Base-by-base conservation (phyloP, 495 filamentous ascomycete genomes). In the Elasticomyces elasticus region DNA sequence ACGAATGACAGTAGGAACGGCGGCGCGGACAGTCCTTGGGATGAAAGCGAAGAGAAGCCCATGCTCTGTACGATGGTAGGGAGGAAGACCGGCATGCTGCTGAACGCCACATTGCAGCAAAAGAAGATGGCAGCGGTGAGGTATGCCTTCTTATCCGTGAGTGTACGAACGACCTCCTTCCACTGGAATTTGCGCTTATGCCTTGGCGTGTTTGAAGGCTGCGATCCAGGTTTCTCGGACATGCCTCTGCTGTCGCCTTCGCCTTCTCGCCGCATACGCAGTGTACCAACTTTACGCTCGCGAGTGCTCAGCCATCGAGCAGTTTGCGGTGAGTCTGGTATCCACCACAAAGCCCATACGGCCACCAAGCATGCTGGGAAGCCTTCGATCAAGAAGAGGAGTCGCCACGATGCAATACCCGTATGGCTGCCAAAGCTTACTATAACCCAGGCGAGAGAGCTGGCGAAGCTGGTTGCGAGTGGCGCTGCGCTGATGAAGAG, bases 381-480 rank as follows among this genome's bases (percentile, higher is more conserved):
- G 0, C 80, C 80, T 60, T 83, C 80, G 11, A 82, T 63, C 2
- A 83, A 67, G 51, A 83, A 83, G 5, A 83, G 68, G 2, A 75
- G 69, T 7, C 80, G 73, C 80, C 80, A 83, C 12, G 76, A 72
- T 5, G 79, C 75, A 50, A 81, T 77, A 5, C 71, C 77, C 12
- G 67, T 73, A 43, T 67, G 55, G 44, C 56, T 68, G 50, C 64
- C 76, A 70, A 55, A 51, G 48, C 58, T 42, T 28, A 77, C 74
- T 42, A 82, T 80, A 28, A 74, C 44, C 75, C 77, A 83, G 17
- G 80, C 80, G 10, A 83, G 67, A 56, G 70, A 73, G 5, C 85
- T 84, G 11, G 84, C 83, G 61, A 90, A 90, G 6, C 82, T 83
- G 5, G 75, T 79, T 19, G 80, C 80, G 30, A 83, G 59, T 0